Conservation (phyloP, 78 protist species). For the Dictyostelium intermedium region DNA sequence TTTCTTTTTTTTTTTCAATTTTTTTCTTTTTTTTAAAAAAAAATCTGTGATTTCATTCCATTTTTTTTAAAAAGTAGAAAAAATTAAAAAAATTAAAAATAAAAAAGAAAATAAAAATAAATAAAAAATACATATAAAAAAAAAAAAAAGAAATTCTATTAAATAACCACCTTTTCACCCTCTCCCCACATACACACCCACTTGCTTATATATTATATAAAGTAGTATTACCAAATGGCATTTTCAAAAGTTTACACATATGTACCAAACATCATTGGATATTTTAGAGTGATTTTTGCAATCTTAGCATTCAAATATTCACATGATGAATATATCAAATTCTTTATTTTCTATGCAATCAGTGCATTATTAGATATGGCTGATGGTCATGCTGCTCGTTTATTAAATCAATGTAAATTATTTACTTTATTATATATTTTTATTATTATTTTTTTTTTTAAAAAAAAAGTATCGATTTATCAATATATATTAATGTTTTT, state of each 20-base stretch:
- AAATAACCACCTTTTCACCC: neutral
- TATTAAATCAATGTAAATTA: conserved; percentile 77
- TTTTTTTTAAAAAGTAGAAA: no score
- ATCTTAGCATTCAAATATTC: conserved; percentile 66
- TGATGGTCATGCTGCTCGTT: conserved; percentile 91
- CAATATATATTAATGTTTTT: neutral
- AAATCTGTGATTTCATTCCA: no score
- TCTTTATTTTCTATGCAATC: conserved; percentile 77
- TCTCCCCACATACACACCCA: neutral
- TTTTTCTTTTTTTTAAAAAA: no score
- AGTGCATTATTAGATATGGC: conserved; percentile 87
- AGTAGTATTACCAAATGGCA: neutral
- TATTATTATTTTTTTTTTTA: no score
- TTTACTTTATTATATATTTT: no score
- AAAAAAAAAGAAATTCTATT: no score
- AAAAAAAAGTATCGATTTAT: no score
- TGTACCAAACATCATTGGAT: conserved; percentile 87
- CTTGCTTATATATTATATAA: neutral
- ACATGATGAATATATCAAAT: conserved; percentile 23
- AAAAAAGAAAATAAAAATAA: no score
- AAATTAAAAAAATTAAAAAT: no score
- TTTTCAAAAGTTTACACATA: conserved; percentile 74
- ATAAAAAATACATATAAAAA: no score
- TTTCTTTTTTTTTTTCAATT: neutral
- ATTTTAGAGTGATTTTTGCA: conserved; percentile 70